Conservation (phyloP, 2,329 filamentous ascomycete genomes). For the Colletotrichum sp. region DNA sequence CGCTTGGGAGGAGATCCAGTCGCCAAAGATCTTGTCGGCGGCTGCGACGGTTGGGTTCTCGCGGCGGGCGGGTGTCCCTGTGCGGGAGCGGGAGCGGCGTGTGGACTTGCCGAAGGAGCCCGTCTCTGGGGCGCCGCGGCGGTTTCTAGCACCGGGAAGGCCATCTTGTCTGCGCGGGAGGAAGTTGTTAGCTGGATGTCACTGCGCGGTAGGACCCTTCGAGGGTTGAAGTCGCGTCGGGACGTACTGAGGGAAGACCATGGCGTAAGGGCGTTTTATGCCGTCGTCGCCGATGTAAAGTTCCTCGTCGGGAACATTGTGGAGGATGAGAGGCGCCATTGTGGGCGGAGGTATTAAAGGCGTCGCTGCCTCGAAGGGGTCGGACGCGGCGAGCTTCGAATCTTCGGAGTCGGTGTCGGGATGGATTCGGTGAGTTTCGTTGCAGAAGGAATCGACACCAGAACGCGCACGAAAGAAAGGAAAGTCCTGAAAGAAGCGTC, state of each 20-base stretch:
- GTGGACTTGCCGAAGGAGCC: slow-evolving; percentile 73
- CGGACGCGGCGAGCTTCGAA: neutral
- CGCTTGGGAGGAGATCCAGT: slow-evolving; percentile 59
- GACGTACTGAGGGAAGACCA: slow-evolving; percentile 68
- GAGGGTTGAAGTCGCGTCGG: neutral
- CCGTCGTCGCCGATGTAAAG: slow-evolving; percentile 71
- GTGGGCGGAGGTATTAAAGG: slow-evolving; percentile 25
- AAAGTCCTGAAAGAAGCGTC: neutral
- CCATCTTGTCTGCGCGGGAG: slow-evolving; percentile 54
- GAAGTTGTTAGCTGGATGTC: slow-evolving; percentile 11
- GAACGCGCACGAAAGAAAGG: neutral
- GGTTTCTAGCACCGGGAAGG: slow-evolving; percentile 52
- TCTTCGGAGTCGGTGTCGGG: neutral
- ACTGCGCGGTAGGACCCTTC: neutral
- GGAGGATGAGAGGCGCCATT: slow-evolving; percentile 71
- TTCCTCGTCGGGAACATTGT: slow-evolving; percentile 73
- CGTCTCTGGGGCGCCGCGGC: slow-evolving; percentile 62
- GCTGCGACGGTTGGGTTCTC: slow-evolving; percentile 68
- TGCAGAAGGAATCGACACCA: neutral
- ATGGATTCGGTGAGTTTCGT: neutral
- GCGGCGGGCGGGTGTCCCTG: slow-evolving; percentile 61
- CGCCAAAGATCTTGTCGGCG: slow-evolving; percentile 66
- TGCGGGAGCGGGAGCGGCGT: slow-evolving; percentile 65
- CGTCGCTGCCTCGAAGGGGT: neutral
- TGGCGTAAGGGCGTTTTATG: slow-evolving; percentile 68